Percentiles rank a stretch among this genome's conserved stretches.
Conservation (phyloP, 1,284 basidiomycete species). For the Erythrobasidium hasegawianum region DNA sequence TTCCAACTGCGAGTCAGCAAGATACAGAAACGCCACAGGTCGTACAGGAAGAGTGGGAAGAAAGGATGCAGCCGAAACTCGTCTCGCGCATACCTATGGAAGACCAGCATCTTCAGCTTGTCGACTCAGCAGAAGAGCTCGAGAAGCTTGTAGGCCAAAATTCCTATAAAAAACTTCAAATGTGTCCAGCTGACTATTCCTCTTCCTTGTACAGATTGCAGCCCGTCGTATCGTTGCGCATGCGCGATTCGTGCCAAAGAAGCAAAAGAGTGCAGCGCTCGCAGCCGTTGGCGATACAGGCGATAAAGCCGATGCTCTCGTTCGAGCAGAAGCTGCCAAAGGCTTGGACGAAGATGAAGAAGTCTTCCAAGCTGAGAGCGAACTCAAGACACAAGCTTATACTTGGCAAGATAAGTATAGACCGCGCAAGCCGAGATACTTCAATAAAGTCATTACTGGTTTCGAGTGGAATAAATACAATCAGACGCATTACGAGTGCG, state of each 20-base stretch:
- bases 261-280: slow-evolving; percentile 39
- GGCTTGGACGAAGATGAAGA: slow-evolving; percentile 95
- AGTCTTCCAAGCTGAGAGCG: slow-evolving; percentile 83
- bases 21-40: slow-evolving; percentile 42
- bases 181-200: not conserved
- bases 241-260: slow-evolving; percentile 76
- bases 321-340: slow-evolving; percentile 69
- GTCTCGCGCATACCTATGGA: slow-evolving; percentile 47
- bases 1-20: slow-evolving; percentile 9
- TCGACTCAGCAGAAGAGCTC: slow-evolving; percentile 66
- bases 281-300: slow-evolving; percentile 24
- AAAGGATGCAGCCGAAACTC: slow-evolving; percentile 69
- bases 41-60: slow-evolving; percentile 65
- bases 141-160: slow-evolving; percentile 60
- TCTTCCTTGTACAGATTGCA: no score
- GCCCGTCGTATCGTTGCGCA: slow-evolving; percentile 71
- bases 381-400: slow-evolving; percentile 75
- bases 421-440: slow-evolving; percentile 96
- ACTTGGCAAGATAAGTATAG: slow-evolving; percentile 99
- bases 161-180: not conserved
- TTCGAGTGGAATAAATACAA: slow-evolving; percentile 99
- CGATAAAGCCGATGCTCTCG: slow-evolving; percentile 54
- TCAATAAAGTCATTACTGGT: slow-evolving; percentile 99
- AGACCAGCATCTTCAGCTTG: slow-evolving; percentile 72
- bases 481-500: slow-evolving; percentile 95